Conservation (phyloP, 257 asterid species). For the Hygrophila difformis region DNA sequence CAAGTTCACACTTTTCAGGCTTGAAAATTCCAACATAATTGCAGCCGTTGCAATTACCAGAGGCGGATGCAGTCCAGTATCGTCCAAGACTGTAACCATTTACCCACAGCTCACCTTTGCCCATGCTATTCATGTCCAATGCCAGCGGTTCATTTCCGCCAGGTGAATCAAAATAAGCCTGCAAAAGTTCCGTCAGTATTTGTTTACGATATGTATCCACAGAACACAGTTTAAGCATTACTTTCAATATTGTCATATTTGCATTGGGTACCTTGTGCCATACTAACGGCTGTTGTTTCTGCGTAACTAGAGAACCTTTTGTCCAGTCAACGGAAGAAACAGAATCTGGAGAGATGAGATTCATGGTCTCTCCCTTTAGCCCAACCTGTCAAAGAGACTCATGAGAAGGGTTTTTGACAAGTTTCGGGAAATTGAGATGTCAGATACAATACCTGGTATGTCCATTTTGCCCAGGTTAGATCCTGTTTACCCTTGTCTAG, state of each 20-base stretch:
- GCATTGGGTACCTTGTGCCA: constrained; percentile 77
- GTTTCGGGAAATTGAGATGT: constrained; percentile 6
- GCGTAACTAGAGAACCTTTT: constrained; percentile 60
- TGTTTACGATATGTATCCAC: background rate
- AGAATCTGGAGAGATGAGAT: constrained; percentile 56
- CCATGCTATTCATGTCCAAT: constrained; percentile 90
- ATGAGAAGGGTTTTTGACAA: constrained; percentile 13
- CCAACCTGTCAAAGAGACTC: constrained; percentile 55
- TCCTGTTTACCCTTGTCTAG: constrained; percentile 72
- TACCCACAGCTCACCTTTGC: constrained; percentile 91
- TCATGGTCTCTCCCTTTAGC: constrained; percentile 83
- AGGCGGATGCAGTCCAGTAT: constrained; percentile 74
- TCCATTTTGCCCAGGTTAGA: constrained; percentile 84
- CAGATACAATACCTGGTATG: constrained; percentile 52
- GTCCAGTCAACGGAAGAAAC: constrained; percentile 77
- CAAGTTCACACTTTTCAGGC: constrained; percentile 70
- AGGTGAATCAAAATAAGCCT: constrained; percentile 84
- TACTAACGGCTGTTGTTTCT: constrained; percentile 71
- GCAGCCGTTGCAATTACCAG: constrained; percentile 64
- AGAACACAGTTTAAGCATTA: background rate
- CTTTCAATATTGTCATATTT: background rate
- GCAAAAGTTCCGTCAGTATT: constrained; percentile 8
- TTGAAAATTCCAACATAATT: constrained; percentile 54
- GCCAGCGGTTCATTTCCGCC: constrained; percentile 88
- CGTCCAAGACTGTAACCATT: constrained; percentile 89